Evolutionary conservation across 192 early-diverging fungal species (phyloP).

Genomic region (Entomortierella chlamydospora): DNA sequence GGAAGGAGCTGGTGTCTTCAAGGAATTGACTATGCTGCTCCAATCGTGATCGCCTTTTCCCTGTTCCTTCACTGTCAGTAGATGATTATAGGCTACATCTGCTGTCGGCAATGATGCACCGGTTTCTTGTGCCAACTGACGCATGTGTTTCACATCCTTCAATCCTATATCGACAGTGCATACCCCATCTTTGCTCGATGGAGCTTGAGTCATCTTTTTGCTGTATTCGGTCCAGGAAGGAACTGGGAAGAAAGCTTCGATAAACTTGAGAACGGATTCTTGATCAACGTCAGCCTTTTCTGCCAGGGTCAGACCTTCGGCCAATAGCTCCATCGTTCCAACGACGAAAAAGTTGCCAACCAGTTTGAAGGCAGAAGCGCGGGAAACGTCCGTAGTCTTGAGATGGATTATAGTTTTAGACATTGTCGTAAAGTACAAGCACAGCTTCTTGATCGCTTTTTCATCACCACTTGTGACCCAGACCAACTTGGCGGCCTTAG

Average conservation of each 20-base stretch:
- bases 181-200: constrained; percentile 41
- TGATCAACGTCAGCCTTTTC: constrained; percentile 66
- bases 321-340: constrained; percentile 66
- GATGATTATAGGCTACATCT: constrained; percentile 38
- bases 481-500: constrained; percentile 43
- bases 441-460: constrained; percentile 50
- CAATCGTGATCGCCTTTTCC: constrained; percentile 32
- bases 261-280: constrained; percentile 66
- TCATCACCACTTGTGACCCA: constrained; percentile 46
- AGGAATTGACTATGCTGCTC: constrained; percentile 36
- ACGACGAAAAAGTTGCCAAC: constrained; percentile 76
- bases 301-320: constrained; percentile 73
- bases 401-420: constrained; percentile 49
- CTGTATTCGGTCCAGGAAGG: constrained; percentile 49
- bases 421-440: constrained; percentile 41
- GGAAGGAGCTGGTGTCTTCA: constrained; percentile 12
- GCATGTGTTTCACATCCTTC: constrained; percentile 63
- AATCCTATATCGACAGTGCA: constrained; percentile 58
- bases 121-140: constrained; percentile 53
- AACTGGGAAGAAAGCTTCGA: constrained; percentile 65
- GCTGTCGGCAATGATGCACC: constrained; percentile 54
- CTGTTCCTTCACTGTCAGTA: constrained; percentile 42
- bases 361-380: constrained; percentile 69
- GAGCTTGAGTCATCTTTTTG: constrained; percentile 20
- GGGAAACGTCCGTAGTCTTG: constrained; percentile 57